Percentiles rank a stretch among this genome's conserved stretches.
phyloP scores from a whole-genome alignment of 2,329 filamentous ascomycete species.

The Fusarium poae region DNA sequence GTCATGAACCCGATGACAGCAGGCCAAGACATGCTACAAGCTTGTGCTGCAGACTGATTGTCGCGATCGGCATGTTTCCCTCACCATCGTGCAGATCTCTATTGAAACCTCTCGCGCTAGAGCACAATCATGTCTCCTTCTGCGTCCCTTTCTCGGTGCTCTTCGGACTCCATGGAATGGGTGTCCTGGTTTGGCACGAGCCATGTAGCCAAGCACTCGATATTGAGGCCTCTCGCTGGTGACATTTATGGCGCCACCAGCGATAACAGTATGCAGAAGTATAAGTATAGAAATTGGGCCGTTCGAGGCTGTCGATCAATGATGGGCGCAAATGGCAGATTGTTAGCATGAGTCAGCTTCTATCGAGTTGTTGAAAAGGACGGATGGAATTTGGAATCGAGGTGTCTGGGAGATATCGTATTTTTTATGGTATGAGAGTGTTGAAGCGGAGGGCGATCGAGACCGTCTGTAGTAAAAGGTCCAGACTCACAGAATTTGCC shows the following conservation, averaged over 20 bases:
- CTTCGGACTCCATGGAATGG: constrained; percentile 29
- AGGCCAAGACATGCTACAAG: constrained; percentile 14
- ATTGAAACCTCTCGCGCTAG: constrained; percentile 2
- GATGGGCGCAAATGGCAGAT: neutral
- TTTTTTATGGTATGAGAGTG: neutral
- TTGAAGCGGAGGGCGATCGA: constrained; percentile 12
- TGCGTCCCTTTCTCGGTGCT: constrained; percentile 15
- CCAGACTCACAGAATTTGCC: constrained; percentile 12
- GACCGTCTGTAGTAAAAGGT: constrained; percentile 14
- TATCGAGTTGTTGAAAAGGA: constrained; percentile 10
- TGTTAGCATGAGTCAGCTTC: constrained; percentile 13
- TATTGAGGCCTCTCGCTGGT: constrained; percentile 11
- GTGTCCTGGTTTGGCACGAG: constrained; percentile 40
- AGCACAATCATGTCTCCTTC: neutral
- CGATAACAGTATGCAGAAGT: neutral
- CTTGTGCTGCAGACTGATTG: constrained; percentile 21
- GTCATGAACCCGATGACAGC: constrained; percentile 32
- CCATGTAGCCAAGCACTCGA: constrained; percentile 32
- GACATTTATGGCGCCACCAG: constrained; percentile 27
- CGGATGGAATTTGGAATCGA: constrained; percentile 5
- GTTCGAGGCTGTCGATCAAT: constrained; percentile 41
- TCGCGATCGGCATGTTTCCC: constrained; percentile 17
- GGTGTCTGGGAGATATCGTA: constrained; percentile 6
- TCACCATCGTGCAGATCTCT: constrained; percentile 20
- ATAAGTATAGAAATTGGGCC: constrained; percentile 5